Evolutionary conservation across 129 eudicot species (phyloP), one percentile per base, ranked within the genome.

Genomic region (Ambrosia artemisiifolia): DNA sequence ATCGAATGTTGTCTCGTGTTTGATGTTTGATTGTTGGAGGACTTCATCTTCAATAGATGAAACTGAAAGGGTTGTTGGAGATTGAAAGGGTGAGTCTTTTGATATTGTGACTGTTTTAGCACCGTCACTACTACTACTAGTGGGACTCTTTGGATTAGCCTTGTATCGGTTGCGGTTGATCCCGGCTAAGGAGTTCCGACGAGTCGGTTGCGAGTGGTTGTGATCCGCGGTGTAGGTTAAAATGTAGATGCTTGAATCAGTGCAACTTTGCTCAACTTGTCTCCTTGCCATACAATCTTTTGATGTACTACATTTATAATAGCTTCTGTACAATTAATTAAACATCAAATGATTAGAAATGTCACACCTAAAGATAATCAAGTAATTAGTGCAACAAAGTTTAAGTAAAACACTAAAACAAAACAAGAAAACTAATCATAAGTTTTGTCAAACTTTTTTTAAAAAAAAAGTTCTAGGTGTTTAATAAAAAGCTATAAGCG

Each of bases 181-280:
- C 9, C 97, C 97, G 6, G 97, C 92, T 7, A 87, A 83, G 6
- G 95, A 83, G 54, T 83, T 91, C 20, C 95, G 76, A 3, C 91
- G 86, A 63, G 95, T 93, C 16, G 98, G 98, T 56, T 79, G 82
- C 50, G 85, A 76, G 64, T 93, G 98, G 85, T 73, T 83, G 70
- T 93, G 98, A 9, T 93, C 98, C 0, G 85, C 94, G 0, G 94
- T 81, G 85, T 93, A 89, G 69, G 96, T 93, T 54, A 93, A 63
- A 64, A 87, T 80, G 74, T 81, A 90, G 83, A 80, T 80, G 46
- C 84, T 83, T 11, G 95, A 82, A 74, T 85, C 86, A 1, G 74
- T 77, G 69, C 76, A 81, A 79, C 95, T 93, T 74, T 89, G 92
- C 79, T 93, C 98, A 0, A 93, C 98, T 84, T 93, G 98, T 56